Base-by-base conservation (phyloP, 75 land plant genomes). In the Gnetum montanum region DNA sequence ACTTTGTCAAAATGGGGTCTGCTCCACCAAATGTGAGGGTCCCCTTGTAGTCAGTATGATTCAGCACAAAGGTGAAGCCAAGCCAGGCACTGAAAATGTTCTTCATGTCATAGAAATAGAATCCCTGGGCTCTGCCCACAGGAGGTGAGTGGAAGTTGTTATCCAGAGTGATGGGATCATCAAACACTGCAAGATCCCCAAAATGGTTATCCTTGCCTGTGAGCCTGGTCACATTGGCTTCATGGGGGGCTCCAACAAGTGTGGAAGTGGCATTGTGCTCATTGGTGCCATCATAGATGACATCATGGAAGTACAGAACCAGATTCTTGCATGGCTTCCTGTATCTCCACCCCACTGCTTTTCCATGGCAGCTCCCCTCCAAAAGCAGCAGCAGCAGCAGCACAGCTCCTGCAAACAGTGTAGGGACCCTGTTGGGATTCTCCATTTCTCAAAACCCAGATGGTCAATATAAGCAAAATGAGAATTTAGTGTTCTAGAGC, bases 111-210 rank as follows among this genome's bases (percentile, higher is more conserved):
- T 74, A 76, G 4, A 72, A 13, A 44, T 81, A 81, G 25, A 71
- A 31, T 4, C 84, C 84, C 49, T 76, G 84, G 0, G 78, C 84
- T 16, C 76, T 57, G 0, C 84, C 84, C 11, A 80, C 69, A 0
- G 75, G 68, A 3, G 61, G 44, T 2, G 83, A 73, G 43, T 49
- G 69, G 4, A 69, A 62, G 46, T 74, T 64, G 63, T 70, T 70
- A 60, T 75, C 80, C 0, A 67, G 34, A 5, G 84, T 81, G 8
- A 81, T 69, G 19, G 78, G 84, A 36, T 81, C 80, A 23, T 81
- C 76, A 33, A 81, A 71, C 40, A 81, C 76, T 0, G 63, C 80
- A 20, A 81, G 31, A 33, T 72, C 43, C 8, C 80, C 84, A 51
- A 81, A 81, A 40, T 64, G 68, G 45, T 36, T 28, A 16, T 31